Evolutionary conservation across 1,139 yeast species (phyloP).

Genomic region (Suhomyces anneliseae): DNA sequence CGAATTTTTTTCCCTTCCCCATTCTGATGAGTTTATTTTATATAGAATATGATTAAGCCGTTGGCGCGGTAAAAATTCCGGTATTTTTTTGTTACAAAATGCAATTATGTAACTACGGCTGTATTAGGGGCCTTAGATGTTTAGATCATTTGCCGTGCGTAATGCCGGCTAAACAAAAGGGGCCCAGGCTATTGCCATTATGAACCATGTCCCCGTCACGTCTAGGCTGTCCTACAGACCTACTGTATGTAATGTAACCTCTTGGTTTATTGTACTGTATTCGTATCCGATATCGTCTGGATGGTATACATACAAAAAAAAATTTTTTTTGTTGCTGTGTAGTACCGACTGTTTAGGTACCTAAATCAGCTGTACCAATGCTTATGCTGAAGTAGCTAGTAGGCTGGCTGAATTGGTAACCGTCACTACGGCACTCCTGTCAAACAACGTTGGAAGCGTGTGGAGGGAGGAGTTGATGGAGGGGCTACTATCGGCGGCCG

Average conservation of each 20-base stretch:
- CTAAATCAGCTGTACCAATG: no score
- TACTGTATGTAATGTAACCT: background rate
- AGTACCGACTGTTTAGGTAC: no score
- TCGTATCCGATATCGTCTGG: background rate
- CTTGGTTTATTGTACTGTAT: background rate
- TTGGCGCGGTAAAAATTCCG: background rate
- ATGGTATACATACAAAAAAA: no score
- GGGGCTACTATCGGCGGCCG: no score
- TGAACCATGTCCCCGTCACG: background rate
- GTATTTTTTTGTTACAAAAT: background rate
- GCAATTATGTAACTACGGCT: background rate
- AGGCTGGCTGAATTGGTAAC: no score
- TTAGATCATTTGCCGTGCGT: background rate
- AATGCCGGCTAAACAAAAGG: background rate
- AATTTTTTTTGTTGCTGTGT: no score
- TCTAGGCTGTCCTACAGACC: background rate
- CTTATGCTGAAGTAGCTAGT: no score
- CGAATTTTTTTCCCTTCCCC: background rate
- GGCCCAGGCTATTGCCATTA: background rate
- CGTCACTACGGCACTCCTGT: no score
- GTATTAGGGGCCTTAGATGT: background rate
- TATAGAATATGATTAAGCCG: background rate
- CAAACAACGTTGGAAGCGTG: no score
- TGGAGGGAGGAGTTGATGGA: no score
- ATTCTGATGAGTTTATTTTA: no score